Evolutionary conservation across 2,329 filamentous ascomycete species (phyloP).

Genomic region (Monosporascus sp.): DNA sequence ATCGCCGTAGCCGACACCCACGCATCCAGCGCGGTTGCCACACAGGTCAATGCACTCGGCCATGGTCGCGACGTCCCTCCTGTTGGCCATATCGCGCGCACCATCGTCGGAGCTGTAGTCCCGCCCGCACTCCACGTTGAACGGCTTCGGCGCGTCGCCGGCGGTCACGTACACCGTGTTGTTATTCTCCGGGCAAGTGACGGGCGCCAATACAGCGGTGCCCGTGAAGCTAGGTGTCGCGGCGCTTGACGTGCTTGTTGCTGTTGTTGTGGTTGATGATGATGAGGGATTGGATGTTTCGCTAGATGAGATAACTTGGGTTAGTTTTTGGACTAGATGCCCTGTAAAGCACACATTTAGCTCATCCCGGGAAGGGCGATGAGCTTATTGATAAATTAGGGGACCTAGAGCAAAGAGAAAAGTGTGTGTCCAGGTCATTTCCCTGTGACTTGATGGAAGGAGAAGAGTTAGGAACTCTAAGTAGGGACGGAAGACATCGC

Average conservation of each 20-base stretch:
- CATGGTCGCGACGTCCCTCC: conserved; percentile 10
- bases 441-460: background rate
- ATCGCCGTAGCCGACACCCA: conserved; percentile 15
- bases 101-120: conserved; percentile 15
- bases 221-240: conserved; percentile 15
- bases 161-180: conserved; percentile 13
- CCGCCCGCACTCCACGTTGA: conserved; percentile 17
- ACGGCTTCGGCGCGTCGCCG: conserved; percentile 11
- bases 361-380: no score
- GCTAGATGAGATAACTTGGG: background rate
- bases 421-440: background rate
- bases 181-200: conserved; percentile 15
- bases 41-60: conserved; percentile 15
- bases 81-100: conserved; percentile 7
- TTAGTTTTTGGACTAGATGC: background rate
- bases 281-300: conserved; percentile 1
- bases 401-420: background rate
- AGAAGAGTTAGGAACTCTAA: background rate
- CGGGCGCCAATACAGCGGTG: conserved; percentile 4
- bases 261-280: conserved; percentile 3
- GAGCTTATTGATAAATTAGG: background rate
- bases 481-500: conserved; percentile 1
- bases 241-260: conserved; percentile 3
- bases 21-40: conserved; percentile 7
- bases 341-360: no score